phyloP scores from a whole-genome alignment of 306 rosid species.

The Citrullus colocynthis region DNA sequence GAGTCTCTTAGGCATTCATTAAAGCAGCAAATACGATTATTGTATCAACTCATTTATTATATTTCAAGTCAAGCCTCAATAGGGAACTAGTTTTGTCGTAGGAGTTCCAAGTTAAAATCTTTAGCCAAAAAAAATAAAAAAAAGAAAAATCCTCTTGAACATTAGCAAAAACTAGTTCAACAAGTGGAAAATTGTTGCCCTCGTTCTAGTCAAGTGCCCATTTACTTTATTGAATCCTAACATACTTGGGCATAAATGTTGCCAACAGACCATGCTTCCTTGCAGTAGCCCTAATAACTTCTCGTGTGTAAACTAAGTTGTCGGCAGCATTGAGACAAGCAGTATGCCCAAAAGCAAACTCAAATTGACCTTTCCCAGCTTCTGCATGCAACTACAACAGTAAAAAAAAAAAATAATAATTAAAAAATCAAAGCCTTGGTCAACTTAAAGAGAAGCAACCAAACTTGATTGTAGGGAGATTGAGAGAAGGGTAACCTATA shows the following conservation, averaged over 20 bases:
- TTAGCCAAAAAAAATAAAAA: neutral
- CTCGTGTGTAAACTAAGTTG: conserved; percentile 60
- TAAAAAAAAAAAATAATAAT: neutral
- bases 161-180: neutral
- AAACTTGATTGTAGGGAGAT: neutral
- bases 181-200: neutral
- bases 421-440: neutral
- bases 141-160: neutral
- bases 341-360: conserved; percentile 44
- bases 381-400: conserved; percentile 63
- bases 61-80: neutral
- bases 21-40: neutral
- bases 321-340: conserved; percentile 59
- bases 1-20: neutral
- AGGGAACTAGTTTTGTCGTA: neutral
- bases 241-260: conserved; percentile 91
- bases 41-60: neutral
- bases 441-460: neutral
- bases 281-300: conserved; percentile 57
- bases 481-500: neutral
- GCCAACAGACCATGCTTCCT: conserved; percentile 77
- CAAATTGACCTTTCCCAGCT: conserved; percentile 85
- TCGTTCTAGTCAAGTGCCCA: neutral
- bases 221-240: neutral
- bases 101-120: neutral